Conservation (phyloP, 139 green algal genomes). For the Chlorella sp. region DNA sequence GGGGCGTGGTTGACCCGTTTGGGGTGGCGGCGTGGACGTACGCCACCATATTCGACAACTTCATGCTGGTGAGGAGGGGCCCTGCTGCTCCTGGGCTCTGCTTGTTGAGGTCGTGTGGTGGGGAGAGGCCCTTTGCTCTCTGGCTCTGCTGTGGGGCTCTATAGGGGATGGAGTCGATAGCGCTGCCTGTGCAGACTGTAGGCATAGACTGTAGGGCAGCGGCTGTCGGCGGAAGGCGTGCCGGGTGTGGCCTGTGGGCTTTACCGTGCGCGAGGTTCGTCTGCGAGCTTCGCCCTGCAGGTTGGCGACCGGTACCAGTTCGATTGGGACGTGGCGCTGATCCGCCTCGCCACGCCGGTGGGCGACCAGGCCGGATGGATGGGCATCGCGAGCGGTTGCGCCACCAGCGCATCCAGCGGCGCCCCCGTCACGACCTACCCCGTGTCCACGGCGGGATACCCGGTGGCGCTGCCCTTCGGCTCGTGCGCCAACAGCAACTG, state of each 20-base stretch:
- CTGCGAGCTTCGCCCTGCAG: neutral
- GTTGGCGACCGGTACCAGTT: neutral
- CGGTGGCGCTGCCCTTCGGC: neutral
- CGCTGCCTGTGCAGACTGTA: too few species aligned
- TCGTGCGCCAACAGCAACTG: neutral
- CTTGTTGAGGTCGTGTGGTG: too few species aligned
- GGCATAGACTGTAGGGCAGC: too few species aligned
- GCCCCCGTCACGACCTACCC: neutral
- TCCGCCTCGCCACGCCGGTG: slow-evolving; percentile 4
- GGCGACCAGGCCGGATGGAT: slow-evolving; percentile 3
- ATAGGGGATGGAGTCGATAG: too few species aligned
- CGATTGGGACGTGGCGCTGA: slow-evolving; percentile 9
- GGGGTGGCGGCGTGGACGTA: slow-evolving; percentile 31
- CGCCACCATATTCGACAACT: slow-evolving; percentile 30
- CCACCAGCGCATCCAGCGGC: neutral
- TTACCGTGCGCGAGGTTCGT: neutral
- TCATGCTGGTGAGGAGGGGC: neutral
- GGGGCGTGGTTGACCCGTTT: slow-evolving; percentile 36
- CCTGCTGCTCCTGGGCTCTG: too few species aligned
- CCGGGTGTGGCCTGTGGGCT: too few species aligned
- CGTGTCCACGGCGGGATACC: neutral
- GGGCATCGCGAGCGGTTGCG: neutral
- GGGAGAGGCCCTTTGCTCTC: too few species aligned
- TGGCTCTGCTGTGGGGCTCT: too few species aligned
- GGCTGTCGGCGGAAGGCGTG: too few species aligned